Base-by-base conservation (phyloP, 2,329 filamentous ascomycete genomes). In the Colletotrichum lentis region DNA sequence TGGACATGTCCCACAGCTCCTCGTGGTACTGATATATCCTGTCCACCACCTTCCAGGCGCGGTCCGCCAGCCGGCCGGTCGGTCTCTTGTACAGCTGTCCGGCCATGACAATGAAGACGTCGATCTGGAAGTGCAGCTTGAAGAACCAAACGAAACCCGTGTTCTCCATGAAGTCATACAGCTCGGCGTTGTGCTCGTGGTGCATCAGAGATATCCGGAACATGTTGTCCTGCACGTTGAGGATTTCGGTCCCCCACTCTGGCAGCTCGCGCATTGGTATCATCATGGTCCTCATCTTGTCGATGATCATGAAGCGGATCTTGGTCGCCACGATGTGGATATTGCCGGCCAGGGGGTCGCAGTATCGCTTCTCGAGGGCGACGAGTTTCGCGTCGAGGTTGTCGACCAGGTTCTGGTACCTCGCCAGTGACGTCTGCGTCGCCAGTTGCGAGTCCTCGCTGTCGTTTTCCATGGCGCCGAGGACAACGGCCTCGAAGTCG, bases 141-240 rank as follows among this genome's bases (percentile, higher is more conserved):
- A 83, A 78, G 71, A 84, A 87, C 86, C 86, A 89, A 12, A 84
- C 72, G 73, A 87, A 88, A 1, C 84, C 83, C 0, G 77, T 79
- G 27, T 80, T 77, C 20, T 77, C 75, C 71, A 83, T 77, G 2
- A 79, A 73, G 31, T 79, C 74, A 71, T 85, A 85, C 14, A 83
- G 76, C 10, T 77, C 76, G 11, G 82, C 74, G 62, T 82, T 82
- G 69, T 85, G 80, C 71, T 86, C 84, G 20, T 82, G 78, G 35
- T 81, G 78, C 49, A 81, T 79, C 24, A 88, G 72, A 1, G 85
- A 80, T 16, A 88, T 77, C 72, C 84, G 84, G 78, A 88, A 88
- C 8, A 87, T 76, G 62, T 85, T 85, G 72, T 88, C 86, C 53
- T 82, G 81, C 22, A 80, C 76, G 22, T 79, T 80, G 41, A 80